Conservation (phyloP, 2,329 filamentous ascomycete genomes). For the Cadophora malorum region DNA sequence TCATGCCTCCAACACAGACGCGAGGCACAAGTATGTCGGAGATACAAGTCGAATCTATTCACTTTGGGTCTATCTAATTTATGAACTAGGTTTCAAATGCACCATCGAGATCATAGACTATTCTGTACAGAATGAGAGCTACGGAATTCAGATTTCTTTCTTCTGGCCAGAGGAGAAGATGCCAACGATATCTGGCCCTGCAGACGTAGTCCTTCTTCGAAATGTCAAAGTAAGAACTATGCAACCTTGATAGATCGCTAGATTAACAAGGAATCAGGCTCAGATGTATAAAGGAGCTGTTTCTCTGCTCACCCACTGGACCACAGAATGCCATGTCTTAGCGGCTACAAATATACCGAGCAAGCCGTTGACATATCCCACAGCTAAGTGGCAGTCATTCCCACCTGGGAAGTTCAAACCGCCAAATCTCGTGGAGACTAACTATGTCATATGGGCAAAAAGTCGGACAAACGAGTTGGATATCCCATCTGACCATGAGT, state of each 20-base stretch:
- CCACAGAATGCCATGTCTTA: conserved; percentile 56
- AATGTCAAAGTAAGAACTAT: conserved; percentile 51
- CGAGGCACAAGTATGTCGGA: conserved; percentile 55
- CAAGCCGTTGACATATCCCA: background rate
- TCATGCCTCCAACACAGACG: conserved; percentile 58
- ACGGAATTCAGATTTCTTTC: conserved; percentile 57
- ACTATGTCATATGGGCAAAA: conserved; percentile 57
- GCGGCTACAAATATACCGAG: conserved; percentile 49
- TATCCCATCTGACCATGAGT: conserved; percentile 54
- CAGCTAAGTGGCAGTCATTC: conserved; percentile 33
- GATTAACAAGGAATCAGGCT: conserved; percentile 39
- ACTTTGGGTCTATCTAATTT: conserved; percentile 18
- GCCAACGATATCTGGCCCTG: conserved; percentile 53
- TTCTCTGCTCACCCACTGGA: conserved; percentile 54
- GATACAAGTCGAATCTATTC: background rate
- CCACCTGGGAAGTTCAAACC: conserved; percentile 22
- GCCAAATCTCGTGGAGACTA: conserved; percentile 35
- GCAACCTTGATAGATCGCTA: conserved; percentile 36
- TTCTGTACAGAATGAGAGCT: conserved; percentile 53
- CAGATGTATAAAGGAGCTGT: conserved; percentile 47
- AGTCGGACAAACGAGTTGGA: conserved; percentile 51
- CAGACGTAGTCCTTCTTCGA: conserved; percentile 71
- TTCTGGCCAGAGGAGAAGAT: conserved; percentile 62
- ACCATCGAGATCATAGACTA: conserved; percentile 66
- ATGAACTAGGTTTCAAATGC: conserved; percentile 61